A percentile compares a stretch with the other conserved stretches of the same genome.
Conservation (phyloP, 345 rosid species). For the Dimocarpus longan region DNA sequence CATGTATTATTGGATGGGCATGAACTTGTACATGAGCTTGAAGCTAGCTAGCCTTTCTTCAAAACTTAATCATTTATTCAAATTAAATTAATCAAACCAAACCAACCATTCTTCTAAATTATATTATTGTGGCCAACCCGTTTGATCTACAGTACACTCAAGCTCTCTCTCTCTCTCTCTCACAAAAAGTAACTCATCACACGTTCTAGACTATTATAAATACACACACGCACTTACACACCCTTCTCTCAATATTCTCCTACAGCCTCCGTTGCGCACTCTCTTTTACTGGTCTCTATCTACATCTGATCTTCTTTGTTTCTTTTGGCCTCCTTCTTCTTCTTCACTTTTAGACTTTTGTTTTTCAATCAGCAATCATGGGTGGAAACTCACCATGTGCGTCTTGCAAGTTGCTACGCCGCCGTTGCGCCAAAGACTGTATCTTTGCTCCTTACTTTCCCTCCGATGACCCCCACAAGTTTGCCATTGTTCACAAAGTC, state of each 20-base stretch:
- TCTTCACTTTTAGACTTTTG: neutral
- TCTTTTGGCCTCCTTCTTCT: neutral
- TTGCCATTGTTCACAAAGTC: constrained; percentile 70
- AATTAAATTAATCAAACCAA: neutral
- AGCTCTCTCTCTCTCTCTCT: neutral
- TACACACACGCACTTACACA: constrained; percentile 16
- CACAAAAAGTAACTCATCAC: neutral
- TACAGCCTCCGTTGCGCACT: neutral
- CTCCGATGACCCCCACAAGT: constrained; percentile 61
- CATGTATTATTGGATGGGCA: too few relatives aligned
- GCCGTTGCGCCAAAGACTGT: constrained; percentile 70
- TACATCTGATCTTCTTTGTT: neutral
- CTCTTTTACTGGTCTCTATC: neutral
- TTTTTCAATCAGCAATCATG: constrained; percentile 19
- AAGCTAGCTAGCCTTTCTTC: neutral
- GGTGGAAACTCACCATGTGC: constrained; percentile 64
- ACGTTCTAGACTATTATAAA: constrained; percentile 29
- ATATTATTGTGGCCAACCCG: neutral
- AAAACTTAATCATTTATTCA: neutral
- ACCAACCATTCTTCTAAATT: neutral
- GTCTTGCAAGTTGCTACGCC: constrained; percentile 64
- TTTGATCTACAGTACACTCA: constrained; percentile 6
- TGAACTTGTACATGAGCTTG: neutral
- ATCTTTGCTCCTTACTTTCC: constrained; percentile 74
- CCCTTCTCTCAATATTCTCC: constrained; percentile 13